Evolutionary conservation across 148 eudicot genomes (phyloP).

Genomic region (Persicaria tinctoria): DNA sequence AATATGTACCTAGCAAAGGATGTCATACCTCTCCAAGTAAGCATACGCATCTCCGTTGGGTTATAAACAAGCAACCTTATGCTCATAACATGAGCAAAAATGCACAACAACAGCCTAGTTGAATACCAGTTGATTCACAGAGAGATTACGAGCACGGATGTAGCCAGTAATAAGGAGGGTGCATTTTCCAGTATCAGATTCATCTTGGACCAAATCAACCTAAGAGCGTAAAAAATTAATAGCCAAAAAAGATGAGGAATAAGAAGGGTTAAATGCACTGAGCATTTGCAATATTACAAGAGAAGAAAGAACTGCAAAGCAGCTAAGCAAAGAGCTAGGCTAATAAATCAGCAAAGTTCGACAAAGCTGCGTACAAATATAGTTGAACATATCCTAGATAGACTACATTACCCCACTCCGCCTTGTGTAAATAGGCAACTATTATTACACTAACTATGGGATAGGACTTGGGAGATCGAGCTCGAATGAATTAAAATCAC

Average conservation of each 20-base stretch:
- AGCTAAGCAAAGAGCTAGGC: neutral
- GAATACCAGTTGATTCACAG: slow-evolving; percentile 92
- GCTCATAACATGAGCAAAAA: neutral
- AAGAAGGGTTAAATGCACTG: neutral
- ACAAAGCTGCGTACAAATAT: too few species aligned
- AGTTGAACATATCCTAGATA: too few species aligned
- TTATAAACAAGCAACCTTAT: neutral
- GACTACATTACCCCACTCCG: too few species aligned
- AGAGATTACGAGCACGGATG: slow-evolving; percentile 67
- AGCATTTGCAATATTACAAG: neutral
- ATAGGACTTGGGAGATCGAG: too few species aligned
- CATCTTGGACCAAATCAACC: slow-evolving; percentile 62
- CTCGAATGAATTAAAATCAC: too few species aligned
- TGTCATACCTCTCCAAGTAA: neutral
- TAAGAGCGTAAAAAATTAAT: slow-evolving; percentile 18
- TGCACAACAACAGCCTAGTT: neutral
- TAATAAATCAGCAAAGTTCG: neutral
- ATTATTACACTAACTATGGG: too few species aligned
- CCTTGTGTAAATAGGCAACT: too few species aligned
- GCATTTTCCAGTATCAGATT: slow-evolving; percentile 48
- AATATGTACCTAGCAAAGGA: slow-evolving; percentile 65
- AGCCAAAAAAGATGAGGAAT: neutral
- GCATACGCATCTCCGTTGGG: neutral
- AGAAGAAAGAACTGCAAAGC: neutral
- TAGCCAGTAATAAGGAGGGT: slow-evolving; percentile 74